Conservation (phyloP, 176 grass and related monocot species). For the Saccharum officinarum region DNA sequence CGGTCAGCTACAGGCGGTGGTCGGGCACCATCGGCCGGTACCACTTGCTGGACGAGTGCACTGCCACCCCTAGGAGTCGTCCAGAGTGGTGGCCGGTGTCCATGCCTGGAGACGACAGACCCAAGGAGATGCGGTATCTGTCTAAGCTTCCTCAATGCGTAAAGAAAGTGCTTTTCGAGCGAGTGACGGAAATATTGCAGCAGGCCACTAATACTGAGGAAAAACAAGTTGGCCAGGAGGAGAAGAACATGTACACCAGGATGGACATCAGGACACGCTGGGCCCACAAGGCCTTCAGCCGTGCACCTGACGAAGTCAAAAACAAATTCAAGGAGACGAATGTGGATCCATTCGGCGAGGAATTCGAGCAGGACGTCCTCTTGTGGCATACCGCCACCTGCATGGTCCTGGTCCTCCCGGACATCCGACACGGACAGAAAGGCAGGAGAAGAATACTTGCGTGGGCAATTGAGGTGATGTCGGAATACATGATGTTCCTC, state of each 20-base stretch:
- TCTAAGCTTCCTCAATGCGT: not conserved
- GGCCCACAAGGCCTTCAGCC: not conserved
- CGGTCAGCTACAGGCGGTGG: not conserved
- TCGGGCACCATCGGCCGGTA: not conserved
- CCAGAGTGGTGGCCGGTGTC: not conserved
- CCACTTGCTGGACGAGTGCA: not conserved
- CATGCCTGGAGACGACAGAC: not conserved
- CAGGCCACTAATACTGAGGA: not conserved
- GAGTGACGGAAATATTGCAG: not conserved
- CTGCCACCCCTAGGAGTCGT: not conserved
- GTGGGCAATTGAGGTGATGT: not conserved
- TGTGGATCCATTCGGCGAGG: not conserved
- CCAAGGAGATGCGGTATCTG: rapidly evolving
- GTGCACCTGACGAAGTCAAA: no score
- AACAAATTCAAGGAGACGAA: not conserved
- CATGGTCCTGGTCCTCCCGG: constrained; percentile 20
- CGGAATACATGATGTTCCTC: not conserved
- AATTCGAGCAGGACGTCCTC: not conserved
- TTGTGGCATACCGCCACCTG: constrained; percentile 11
- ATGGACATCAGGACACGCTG: not conserved
- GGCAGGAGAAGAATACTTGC: no score
- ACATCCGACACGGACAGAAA: not conserved
- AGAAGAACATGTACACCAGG: not conserved
- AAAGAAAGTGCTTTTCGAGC: not conserved
- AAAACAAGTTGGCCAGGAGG: not conserved